phyloP scores from a whole-genome alignment of 345 rosid genomes.

The Rubroshorea leprosula region DNA sequence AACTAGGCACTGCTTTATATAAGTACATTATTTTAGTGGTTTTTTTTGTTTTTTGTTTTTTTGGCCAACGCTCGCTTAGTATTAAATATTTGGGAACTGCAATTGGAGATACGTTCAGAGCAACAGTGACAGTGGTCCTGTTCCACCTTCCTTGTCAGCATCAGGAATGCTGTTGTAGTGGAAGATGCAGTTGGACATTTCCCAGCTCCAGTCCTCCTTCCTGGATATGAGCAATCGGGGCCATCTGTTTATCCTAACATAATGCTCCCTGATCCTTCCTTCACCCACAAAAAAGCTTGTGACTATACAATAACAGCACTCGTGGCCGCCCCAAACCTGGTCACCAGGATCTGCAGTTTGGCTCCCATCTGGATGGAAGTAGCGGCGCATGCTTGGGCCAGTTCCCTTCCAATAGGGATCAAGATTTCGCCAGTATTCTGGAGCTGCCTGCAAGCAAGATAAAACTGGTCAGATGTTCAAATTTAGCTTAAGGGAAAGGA shows the following conservation, averaged over 20 bases:
- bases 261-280: conserved; percentile 47
- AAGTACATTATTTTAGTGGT: no score
- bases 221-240: conserved; percentile 32
- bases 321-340: conserved; percentile 63
- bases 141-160: conserved; percentile 37
- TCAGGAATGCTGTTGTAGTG: conserved; percentile 51
- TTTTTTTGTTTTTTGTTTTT: no score
- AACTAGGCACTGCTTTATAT: no score
- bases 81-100: neutral
- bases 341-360: conserved; percentile 55
- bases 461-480: neutral
- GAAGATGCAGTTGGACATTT: conserved; percentile 42
- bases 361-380: conserved; percentile 62
- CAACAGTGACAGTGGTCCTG: conserved; percentile 34
- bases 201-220: conserved; percentile 71
- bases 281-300: conserved; percentile 40
- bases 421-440: conserved; percentile 56
- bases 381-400: conserved; percentile 41
- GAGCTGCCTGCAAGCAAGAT: conserved; percentile 34
- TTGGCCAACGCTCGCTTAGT: no score
- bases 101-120: conserved; percentile 4
- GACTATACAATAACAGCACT: conserved; percentile 42
- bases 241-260: conserved; percentile 60
- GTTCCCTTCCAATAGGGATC: conserved; percentile 56
- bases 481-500: neutral